phyloP scores from a whole-genome alignment of 345 rosid species.

The Euphorbia lathyris region DNA sequence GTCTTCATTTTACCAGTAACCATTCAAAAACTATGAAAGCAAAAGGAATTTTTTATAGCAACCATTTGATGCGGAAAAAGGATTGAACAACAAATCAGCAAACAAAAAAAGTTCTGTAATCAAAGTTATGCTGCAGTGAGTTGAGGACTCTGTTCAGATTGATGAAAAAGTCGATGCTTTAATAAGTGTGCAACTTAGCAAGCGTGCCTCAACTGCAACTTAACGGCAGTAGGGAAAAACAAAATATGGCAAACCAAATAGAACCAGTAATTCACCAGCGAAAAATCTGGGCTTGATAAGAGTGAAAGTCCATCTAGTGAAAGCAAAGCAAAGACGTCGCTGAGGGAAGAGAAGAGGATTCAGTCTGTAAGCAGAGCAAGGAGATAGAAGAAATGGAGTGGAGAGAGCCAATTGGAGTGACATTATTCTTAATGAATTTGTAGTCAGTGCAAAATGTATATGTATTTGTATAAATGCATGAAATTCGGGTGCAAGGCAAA shows the following conservation, averaged over 20 bases:
- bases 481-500: neutral
- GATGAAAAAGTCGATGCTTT: neutral
- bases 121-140: neutral
- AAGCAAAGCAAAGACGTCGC: slow-evolving; percentile 38
- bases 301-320: slow-evolving; percentile 29
- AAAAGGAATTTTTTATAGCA: neutral
- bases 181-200: too few species aligned
- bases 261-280: slow-evolving; percentile 30
- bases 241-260: neutral
- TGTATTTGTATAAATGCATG: too few species aligned
- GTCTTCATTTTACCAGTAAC: neutral
- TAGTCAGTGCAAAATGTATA: neutral
- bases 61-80: neutral
- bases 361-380: slow-evolving; percentile 52
- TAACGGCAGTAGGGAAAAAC: neutral
- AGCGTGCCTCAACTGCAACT: too few species aligned
- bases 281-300: slow-evolving; percentile 24
- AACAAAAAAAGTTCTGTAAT: neutral
- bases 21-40: too few species aligned
- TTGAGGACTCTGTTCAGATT: neutral
- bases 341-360: slow-evolving; percentile 67
- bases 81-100: neutral
- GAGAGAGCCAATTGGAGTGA: slow-evolving; percentile 40
- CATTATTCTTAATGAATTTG: slow-evolving; percentile 16
- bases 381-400: slow-evolving; percentile 45